Conservation (phyloP, 768 basidiomycete species). For the Hygrophorus russula region DNA sequence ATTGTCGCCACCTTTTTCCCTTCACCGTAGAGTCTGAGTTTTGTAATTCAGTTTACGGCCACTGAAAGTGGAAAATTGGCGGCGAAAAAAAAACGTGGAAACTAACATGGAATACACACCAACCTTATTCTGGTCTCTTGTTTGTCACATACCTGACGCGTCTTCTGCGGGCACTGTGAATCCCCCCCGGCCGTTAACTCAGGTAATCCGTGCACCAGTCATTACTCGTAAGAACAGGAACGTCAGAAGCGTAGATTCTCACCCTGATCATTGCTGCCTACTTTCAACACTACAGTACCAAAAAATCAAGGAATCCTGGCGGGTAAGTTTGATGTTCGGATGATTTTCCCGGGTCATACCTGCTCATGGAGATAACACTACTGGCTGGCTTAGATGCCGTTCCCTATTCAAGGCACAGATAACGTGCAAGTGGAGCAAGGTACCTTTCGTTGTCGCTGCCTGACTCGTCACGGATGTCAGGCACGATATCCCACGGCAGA, state of each 20-base stretch:
- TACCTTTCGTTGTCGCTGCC: slow-evolving; percentile 10
- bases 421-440: slow-evolving; percentile 18
- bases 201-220: slow-evolving; percentile 18
- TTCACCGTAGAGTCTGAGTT: neutral
- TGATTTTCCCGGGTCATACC: slow-evolving; percentile 7
- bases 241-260: slow-evolving; percentile 17
- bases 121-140: slow-evolving; percentile 43
- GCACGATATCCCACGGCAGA: slow-evolving; percentile 27
- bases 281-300: slow-evolving; percentile 27
- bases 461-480: slow-evolving; percentile 17
- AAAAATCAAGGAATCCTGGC: slow-evolving; percentile 29
- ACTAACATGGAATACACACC: slow-evolving; percentile 29
- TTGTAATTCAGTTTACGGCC: slow-evolving; percentile 38
- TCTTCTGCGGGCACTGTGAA: slow-evolving; percentile 37
- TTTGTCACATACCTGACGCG: slow-evolving; percentile 43
- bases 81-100: slow-evolving; percentile 25
- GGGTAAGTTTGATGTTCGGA: slow-evolving; percentile 18
- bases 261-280: slow-evolving; percentile 35
- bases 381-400: slow-evolving; percentile 32
- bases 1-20: slow-evolving; percentile 11
- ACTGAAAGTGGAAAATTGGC: slow-evolving; percentile 43
- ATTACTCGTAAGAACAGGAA: slow-evolving; percentile 30
- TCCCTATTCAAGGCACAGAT: slow-evolving; percentile 29
- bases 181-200: slow-evolving; percentile 3
- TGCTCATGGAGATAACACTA: slow-evolving; percentile 23